Conservation (phyloP, 1,284 basidiomycete genomes). For the Leucoagaricus sp. region DNA sequence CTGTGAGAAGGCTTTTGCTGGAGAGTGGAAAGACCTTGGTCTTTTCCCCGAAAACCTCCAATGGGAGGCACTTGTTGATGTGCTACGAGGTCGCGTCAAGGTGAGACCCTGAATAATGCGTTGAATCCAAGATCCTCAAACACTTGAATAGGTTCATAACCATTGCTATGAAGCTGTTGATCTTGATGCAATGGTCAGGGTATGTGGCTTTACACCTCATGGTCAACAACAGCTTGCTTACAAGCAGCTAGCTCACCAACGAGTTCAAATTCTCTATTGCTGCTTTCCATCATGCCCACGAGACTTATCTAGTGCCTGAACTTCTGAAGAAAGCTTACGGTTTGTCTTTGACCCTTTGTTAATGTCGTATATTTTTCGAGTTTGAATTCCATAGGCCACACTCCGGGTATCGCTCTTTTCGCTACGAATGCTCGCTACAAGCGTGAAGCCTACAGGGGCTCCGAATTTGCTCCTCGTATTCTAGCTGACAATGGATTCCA, state of each 20-base stretch:
- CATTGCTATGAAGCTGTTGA: constrained; percentile 85
- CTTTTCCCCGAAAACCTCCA: constrained; percentile 79
- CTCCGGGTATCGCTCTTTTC: constrained; percentile 77
- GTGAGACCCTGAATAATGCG: constrained; percentile 30
- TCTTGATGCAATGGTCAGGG: constrained; percentile 74
- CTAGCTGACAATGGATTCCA: constrained; percentile 73
- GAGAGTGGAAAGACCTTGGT: constrained; percentile 60
- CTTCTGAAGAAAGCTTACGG: constrained; percentile 75
- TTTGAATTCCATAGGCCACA: constrained; percentile 35
- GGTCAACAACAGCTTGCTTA: constrained; percentile 15
- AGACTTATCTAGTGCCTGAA: constrained; percentile 77
- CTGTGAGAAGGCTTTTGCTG: constrained; percentile 57
- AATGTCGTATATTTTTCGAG: background rate
- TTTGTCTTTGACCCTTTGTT: too few relatives aligned
- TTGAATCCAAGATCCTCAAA: background rate
- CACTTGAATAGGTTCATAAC: constrained; percentile 61
- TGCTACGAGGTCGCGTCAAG: constrained; percentile 80
- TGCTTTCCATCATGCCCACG: constrained; percentile 82
- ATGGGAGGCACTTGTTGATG: constrained; percentile 87
- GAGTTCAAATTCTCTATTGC: constrained; percentile 79
- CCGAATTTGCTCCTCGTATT: constrained; percentile 83
- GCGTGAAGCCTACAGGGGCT: constrained; percentile 83
- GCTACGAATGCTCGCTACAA: constrained; percentile 76
- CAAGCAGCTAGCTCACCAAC: constrained; percentile 57
- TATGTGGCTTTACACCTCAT: constrained; percentile 33